Conservation (phyloP, 106 monocot genomes). For the Apostasia ramifera region DNA sequence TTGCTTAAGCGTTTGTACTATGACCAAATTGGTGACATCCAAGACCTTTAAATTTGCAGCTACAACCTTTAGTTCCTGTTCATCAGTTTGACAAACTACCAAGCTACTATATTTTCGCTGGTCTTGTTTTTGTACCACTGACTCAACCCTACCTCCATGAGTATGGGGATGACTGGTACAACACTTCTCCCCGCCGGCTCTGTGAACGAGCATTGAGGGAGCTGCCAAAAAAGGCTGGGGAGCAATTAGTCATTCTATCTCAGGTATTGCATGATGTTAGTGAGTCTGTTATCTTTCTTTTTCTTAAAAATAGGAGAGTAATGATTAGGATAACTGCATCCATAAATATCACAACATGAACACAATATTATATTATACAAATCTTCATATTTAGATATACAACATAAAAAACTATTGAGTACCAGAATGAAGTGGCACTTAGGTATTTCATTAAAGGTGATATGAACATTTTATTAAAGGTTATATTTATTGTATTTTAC, state of each 20-base stretch:
- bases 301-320: too few species aligned
- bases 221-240: slow-evolving; percentile 71
- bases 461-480: too few species aligned
- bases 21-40: background rate
- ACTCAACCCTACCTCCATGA: slow-evolving; percentile 99
- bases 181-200: slow-evolving; percentile 85
- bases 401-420: too few species aligned
- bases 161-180: slow-evolving; percentile 99
- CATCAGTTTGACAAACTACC: slow-evolving; percentile 97
- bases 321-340: too few species aligned
- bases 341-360: too few species aligned
- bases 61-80: slow-evolving; percentile 90
- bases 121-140: slow-evolving; percentile 89
- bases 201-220: slow-evolving; percentile 90
- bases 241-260: slow-evolving; percentile 96
- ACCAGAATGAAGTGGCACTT: too few species aligned
- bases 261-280: slow-evolving; percentile 43
- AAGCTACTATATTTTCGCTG: slow-evolving; percentile 96
- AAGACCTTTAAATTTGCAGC: slow-evolving; percentile 39
- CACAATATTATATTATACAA: too few species aligned
- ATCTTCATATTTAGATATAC: too few species aligned
- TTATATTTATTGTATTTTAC: too few species aligned
- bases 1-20: too few species aligned
- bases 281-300: background rate
- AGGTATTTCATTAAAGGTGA: too few species aligned